phyloP scores from a whole-genome alignment of 257 asterid species.

The Avicennia marina region DNA sequence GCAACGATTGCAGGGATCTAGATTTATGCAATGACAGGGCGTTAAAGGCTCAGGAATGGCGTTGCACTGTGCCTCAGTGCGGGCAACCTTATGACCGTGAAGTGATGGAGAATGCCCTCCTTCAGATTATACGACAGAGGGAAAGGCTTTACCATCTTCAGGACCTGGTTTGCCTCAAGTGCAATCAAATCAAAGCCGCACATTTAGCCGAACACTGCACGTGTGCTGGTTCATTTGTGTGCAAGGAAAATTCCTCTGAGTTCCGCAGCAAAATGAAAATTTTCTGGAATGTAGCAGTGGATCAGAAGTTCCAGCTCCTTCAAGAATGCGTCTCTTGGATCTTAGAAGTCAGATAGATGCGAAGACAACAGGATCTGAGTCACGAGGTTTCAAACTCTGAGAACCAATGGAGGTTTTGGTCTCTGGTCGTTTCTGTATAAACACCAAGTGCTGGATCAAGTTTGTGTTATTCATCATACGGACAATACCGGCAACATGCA shows the following conservation, averaged over 20 bases:
- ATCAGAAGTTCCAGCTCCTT: slow-evolving; percentile 75
- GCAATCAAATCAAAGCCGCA: slow-evolving; percentile 83
- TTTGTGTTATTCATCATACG: too few species aligned
- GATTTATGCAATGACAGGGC: slow-evolving; percentile 68
- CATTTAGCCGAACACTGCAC: slow-evolving; percentile 76
- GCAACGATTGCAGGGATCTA: slow-evolving; percentile 91
- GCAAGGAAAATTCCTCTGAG: slow-evolving; percentile 64
- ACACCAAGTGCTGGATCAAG: too few species aligned
- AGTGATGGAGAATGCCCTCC: slow-evolving; percentile 74
- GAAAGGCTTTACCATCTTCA: slow-evolving; percentile 87
- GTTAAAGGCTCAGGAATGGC: slow-evolving; percentile 69
- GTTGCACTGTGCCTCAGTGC: slow-evolving; percentile 70
- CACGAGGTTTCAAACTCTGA: too few species aligned
- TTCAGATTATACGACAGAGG: slow-evolving; percentile 81
- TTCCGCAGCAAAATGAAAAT: slow-evolving; percentile 63
- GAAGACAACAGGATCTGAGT: too few species aligned
- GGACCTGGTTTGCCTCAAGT: slow-evolving; percentile 85
- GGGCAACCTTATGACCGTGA: slow-evolving; percentile 88
- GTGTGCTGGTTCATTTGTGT: slow-evolving; percentile 80
- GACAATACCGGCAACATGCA: too few species aligned
- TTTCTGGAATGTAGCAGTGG: slow-evolving; percentile 51
- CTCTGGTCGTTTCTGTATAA: too few species aligned
- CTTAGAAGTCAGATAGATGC: slow-evolving; percentile 21
- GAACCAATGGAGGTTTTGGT: too few species aligned
- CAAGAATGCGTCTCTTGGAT: slow-evolving; percentile 81